Evolutionary conservation across 805 yeast species (phyloP), one percentile per base, ranked within the genome.

Genomic region (Deakozyma indianensis): DNA sequence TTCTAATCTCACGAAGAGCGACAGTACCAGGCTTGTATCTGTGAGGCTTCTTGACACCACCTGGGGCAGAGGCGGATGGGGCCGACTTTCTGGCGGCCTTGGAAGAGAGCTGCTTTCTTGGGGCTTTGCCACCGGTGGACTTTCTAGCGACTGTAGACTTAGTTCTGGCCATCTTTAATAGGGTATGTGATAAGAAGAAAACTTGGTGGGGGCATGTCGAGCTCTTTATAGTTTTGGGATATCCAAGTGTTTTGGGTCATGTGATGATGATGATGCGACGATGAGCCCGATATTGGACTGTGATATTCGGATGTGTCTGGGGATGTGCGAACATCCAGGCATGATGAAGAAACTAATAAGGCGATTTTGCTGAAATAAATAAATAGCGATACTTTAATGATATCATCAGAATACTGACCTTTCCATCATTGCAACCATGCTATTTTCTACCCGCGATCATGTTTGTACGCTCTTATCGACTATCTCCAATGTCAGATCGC

Each of bases 11-110:
- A 77, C 90, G 80, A 65, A 83, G 80, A 60, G 94, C 94, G 64
- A 82, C 90, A 63, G 90, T 82, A 80, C 94, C 94, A 64, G 94
- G 94, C 84, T 83, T 83, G 73, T 83, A 83, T 78, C 94, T 80
- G 77, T 81, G 92, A 54, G 88, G 87, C 73, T 82, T 83, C 81
- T 82, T 83, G 64, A 83, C 90, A 74, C 90, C 92, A 63, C 90
- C 90, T 46, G 65, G 71, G 49, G 83, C 72, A 68, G 86, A 80
- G 47, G 64, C 69, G 48, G 82, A 69, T 68, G 88, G 87, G 49
- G 88, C 90, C 42, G 90, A 80, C 70, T 83, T 83, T 73, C 92
- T 78, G 57, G 94, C 92, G 55, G 88, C 90, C 75, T 83, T 83
- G 53, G 92, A 82, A 54, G 92, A 90, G 60, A 83, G 77, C 67